phyloP scores from a whole-genome alignment of 2,329 filamentous ascomycete genomes.

The Teratosphaeria zuluensis region DNA sequence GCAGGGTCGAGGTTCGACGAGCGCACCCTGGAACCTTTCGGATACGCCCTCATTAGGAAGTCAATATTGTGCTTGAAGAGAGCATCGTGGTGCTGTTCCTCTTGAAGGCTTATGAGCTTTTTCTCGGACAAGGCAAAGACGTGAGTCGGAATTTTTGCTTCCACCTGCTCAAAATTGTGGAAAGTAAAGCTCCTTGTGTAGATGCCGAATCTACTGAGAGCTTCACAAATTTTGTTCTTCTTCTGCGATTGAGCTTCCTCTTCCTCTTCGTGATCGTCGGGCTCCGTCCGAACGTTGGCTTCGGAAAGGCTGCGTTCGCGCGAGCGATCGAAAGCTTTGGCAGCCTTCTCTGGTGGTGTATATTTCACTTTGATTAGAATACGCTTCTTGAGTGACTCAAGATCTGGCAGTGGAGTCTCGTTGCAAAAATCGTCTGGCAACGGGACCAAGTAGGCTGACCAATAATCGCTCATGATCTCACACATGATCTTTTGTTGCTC shows the following conservation, averaged over 20 bases:
- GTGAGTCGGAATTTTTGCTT: slow-evolving; percentile 47
- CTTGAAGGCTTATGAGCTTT: slow-evolving; percentile 56
- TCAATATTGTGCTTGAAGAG: slow-evolving; percentile 75
- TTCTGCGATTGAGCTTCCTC: slow-evolving; percentile 29
- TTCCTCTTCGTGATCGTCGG: slow-evolving; percentile 29
- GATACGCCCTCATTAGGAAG: slow-evolving; percentile 81
- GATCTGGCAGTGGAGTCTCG: slow-evolving; percentile 52
- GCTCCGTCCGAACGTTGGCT: not conserved
- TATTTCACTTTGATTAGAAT: slow-evolving; percentile 54
- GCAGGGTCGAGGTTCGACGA: slow-evolving; percentile 83
- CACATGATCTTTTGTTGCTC: slow-evolving; percentile 90
- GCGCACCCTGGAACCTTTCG: slow-evolving; percentile 67
- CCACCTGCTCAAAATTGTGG: slow-evolving; percentile 57
- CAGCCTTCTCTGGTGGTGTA: slow-evolving; percentile 28
- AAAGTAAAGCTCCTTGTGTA: slow-evolving; percentile 85
- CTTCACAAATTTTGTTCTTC: slow-evolving; percentile 55
- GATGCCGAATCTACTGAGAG: slow-evolving; percentile 64
- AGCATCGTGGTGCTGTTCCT: slow-evolving; percentile 38
- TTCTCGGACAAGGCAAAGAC: slow-evolving; percentile 56
- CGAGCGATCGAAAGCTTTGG: slow-evolving; percentile 1
- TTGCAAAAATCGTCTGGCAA: slow-evolving; percentile 37
- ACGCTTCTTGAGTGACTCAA: slow-evolving; percentile 62
- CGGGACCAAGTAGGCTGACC: slow-evolving; percentile 66
- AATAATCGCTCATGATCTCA: slow-evolving; percentile 83
- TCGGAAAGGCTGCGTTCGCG: slow-evolving; percentile 6